These are phyloP conservation scores for Daldinia bambusicola DNA, from an alignment of 495 filamentous ascomycete genomes.

Conservation along the genomic window DNA sequence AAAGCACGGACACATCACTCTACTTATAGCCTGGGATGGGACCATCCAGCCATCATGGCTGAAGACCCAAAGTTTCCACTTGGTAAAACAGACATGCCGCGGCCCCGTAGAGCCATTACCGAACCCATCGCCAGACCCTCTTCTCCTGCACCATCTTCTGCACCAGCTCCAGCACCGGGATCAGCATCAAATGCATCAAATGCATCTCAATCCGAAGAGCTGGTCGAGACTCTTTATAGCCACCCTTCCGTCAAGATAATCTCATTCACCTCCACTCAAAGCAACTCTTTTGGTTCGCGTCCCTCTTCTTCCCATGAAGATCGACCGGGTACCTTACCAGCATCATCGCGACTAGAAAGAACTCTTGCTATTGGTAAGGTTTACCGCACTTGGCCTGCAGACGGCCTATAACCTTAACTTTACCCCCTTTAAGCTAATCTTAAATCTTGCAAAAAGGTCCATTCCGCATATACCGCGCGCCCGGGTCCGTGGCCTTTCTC, in stretches of 20 bases:
- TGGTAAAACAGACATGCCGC: slow-evolving; percentile 27
- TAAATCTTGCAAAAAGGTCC: slow-evolving; percentile 65
- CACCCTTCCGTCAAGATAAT: slow-evolving; percentile 74
- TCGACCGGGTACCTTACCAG: slow-evolving; percentile 70
- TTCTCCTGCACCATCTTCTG: slow-evolving; percentile 25
- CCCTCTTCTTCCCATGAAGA: slow-evolving; percentile 47
- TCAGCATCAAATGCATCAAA: slow-evolving; percentile 9
- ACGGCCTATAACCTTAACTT: slow-evolving; percentile 5
- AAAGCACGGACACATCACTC: slow-evolving; percentile 11
- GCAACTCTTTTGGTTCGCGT: slow-evolving; percentile 48
- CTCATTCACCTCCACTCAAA: slow-evolving; percentile 66
- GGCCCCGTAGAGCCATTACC: slow-evolving; percentile 56
- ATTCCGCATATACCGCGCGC: slow-evolving; percentile 81
- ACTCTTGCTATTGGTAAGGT: slow-evolving; percentile 79
- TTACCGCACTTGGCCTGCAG: slow-evolving; percentile 16
- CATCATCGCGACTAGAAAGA: slow-evolving; percentile 79
- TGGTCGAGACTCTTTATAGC: slow-evolving; percentile 76
- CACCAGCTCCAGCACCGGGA: neutral
- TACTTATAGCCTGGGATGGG: slow-evolving; percentile 19
- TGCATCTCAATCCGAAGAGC: slow-evolving; percentile 35
- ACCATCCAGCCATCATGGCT: slow-evolving; percentile 38
- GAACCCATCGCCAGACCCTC: slow-evolving; percentile 45
- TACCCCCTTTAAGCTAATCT: slow-evolving; percentile 25
- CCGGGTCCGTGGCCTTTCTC: slow-evolving; percentile 83
- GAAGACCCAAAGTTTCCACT: slow-evolving; percentile 17